Conservation (phyloP, 2,329 filamentous ascomycete species). For the Claviceps monticola region DNA sequence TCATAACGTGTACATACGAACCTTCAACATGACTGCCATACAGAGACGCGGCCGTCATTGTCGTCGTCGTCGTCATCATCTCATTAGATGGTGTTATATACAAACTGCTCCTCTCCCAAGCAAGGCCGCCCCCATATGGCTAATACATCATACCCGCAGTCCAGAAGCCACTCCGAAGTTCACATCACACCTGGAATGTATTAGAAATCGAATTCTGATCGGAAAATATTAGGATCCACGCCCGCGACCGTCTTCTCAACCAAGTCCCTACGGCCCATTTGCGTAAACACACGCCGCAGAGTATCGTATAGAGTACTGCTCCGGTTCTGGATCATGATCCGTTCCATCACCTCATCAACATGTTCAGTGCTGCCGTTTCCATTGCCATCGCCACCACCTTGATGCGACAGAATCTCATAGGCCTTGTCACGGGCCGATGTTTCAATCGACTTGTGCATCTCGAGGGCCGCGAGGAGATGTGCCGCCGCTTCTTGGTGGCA, state of each 20-base stretch:
- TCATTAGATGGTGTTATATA: too few species aligned
- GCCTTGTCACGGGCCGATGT: slow-evolving; percentile 71
- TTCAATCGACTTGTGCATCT: slow-evolving; percentile 93
- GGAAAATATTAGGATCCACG: slow-evolving; percentile 82
- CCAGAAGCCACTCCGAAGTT: too few species aligned
- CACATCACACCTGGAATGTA: not conserved
- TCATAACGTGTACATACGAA: too few species aligned
- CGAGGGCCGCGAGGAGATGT: slow-evolving; percentile 79
- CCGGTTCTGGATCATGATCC: slow-evolving; percentile 87
- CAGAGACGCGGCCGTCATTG: too few species aligned
- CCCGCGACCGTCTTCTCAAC: slow-evolving; percentile 77
- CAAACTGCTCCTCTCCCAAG: too few species aligned
- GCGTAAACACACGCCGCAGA: slow-evolving; percentile 80
- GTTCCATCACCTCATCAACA: slow-evolving; percentile 61
- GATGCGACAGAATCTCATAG: slow-evolving; percentile 58
- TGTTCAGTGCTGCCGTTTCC: too few species aligned
- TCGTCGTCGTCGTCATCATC: too few species aligned
- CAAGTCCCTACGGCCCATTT: slow-evolving; percentile 84
- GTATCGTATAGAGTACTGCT: slow-evolving; percentile 97
- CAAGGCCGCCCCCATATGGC: too few species aligned
- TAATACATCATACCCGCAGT: too few species aligned
- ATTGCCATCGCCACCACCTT: slow-evolving; percentile 16
- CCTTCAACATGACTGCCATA: too few species aligned
- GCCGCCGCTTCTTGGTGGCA: slow-evolving; percentile 88
- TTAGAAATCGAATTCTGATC: slow-evolving; percentile 78